Evolutionary conservation across 176 grass and related monocot genomes (phyloP), one percentile per base, ranked within the genome.

Genomic region (Zea luxurians): DNA sequence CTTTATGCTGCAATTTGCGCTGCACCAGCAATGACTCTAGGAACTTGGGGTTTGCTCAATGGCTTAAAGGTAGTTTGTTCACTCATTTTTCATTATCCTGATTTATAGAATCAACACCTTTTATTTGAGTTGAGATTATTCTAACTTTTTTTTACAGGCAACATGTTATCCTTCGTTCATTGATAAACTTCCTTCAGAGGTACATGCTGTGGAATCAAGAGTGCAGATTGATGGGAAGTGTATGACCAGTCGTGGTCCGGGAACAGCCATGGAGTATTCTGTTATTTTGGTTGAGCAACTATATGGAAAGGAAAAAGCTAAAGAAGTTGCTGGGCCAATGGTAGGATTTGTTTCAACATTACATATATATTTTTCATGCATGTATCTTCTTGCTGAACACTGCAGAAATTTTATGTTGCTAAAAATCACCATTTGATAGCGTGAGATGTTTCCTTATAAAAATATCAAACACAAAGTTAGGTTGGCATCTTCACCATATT

Each of bases 161-260:
- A 93, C 91, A 78, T 93, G 91, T 65, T 66, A 93, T 81, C 91
- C 91, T 66, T 83, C 88, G 36, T 83, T 90, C 65, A 93, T 90
- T 83, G 88, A 86, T 45, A 93, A 86, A 71, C 71, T 93, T 76
- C 76, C 91, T 75, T 83, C 85, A 41, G 91, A 88, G 36, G 83
- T 78, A 11, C 68, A 78, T 66, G 63, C 65, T 62, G 88, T 90
- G 78, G 80, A 93, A 85, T 93, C 91, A 79, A 93, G 88, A 73
- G 91, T 93, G 27, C 91, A 93, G 52, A 82, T 93, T 68, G 91
- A 93, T 86, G 88, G 88, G 52, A 79, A 86, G 35, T 84, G 85
- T 70, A 61, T 90, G 65, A 93, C 91, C 50, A 93, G 91, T 61
- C 85, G 85, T 10, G 88, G 91, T 47, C 77, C 88, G 71, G 91